Base-by-base conservation (phyloP, 306 rosid genomes). In the Citrullus mucosospermus region DNA sequence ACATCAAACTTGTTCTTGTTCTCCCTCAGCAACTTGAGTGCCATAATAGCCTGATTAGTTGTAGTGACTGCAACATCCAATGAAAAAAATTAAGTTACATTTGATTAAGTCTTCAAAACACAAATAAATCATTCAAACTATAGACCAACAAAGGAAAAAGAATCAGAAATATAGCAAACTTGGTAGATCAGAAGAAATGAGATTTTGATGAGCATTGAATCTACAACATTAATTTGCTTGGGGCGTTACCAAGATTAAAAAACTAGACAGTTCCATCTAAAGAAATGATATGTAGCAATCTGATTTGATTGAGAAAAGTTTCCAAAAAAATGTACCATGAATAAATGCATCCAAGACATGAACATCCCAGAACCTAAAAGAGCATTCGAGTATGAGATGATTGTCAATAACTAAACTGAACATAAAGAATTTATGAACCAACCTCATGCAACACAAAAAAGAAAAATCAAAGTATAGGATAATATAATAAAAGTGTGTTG, bases 1-100 rank as follows among this genome's bases (percentile, higher is more conserved):
- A 96, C 87, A 84, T 96, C 99, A 82, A 91, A 96, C 82, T 55
- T 86, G 87, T 90, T 82, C 79, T 77, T 90, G 89, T 96, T 91
- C 62, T 90, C 98, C 89, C 98, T 91, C 83, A 96, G 84, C 88
- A 92, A 55, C 76, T 72, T 71, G 87, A 96, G 87, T n/a, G 99
- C 99, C 30, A 69, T 83, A 72, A 78, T 78, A 77, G 99, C 99
- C 83, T 92, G 93, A 81, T 59, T 96, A 5, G 93, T 93, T 1
- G 97, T 85, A 20, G 97, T 96, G 44, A 96, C 99, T 96, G 93
- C 90, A 89, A 65, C 81, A 85, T 38, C 81, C 75, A 83, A 68
- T 39, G 15, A 36, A 79, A 53, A 74, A 63, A 74, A 74, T 50
- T 53, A 17, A 14, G 15, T 72, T 32, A 32, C 60, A 72, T 50